These are phyloP conservation scores for Stropharia rugosoannulata DNA, from an alignment of 768 basidiomycete genomes.

Conservation along the genomic window DNA sequence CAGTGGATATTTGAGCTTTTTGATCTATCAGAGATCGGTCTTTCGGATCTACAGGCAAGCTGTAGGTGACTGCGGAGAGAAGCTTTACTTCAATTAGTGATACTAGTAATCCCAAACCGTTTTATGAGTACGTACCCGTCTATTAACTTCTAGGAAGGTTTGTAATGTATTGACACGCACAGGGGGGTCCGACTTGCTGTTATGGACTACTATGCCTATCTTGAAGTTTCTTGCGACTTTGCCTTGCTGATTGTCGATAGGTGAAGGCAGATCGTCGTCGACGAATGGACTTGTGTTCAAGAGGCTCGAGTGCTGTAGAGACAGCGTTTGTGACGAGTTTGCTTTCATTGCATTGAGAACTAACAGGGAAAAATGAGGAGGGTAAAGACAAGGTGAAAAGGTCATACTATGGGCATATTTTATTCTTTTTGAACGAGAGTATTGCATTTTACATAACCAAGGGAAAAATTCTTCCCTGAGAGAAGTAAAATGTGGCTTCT, in stretches of 20 bases:
- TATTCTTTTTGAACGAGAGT: slow-evolving; percentile 56
- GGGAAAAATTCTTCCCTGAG: slow-evolving; percentile 90
- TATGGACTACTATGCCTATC: slow-evolving; percentile 64
- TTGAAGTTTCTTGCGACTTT: slow-evolving; percentile 48
- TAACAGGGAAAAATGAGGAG: slow-evolving; percentile 19
- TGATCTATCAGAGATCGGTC: slow-evolving; percentile 71
- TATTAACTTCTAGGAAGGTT: slow-evolving; percentile 77
- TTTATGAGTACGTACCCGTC: slow-evolving; percentile 51
- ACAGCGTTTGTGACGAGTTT: slow-evolving; percentile 43
- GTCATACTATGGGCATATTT: slow-evolving; percentile 59
- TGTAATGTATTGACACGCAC: slow-evolving; percentile 77
- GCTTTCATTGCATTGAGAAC: slow-evolving; percentile 48
- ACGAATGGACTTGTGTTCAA: slow-evolving; percentile 9
- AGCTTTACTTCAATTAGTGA: slow-evolving; percentile 35
- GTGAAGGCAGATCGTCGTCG: slow-evolving; percentile 36
- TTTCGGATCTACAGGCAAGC: slow-evolving; percentile 58
- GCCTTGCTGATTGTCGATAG: slow-evolving; percentile 37
- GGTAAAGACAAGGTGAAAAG: background rate
- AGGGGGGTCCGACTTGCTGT: slow-evolving; percentile 50
- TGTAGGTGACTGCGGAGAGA: slow-evolving; percentile 48
- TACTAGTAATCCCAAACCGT: background rate
- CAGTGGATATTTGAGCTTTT: slow-evolving; percentile 79
- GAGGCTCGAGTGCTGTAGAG: slow-evolving; percentile 62
- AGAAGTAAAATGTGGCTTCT: slow-evolving; percentile 74
- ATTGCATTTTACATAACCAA: slow-evolving; percentile 88